A percentile compares a stretch with the other conserved stretches of the same genome.
phyloP scores from a whole-genome alignment of 129 eudicot species.

The Apium graveolens region DNA sequence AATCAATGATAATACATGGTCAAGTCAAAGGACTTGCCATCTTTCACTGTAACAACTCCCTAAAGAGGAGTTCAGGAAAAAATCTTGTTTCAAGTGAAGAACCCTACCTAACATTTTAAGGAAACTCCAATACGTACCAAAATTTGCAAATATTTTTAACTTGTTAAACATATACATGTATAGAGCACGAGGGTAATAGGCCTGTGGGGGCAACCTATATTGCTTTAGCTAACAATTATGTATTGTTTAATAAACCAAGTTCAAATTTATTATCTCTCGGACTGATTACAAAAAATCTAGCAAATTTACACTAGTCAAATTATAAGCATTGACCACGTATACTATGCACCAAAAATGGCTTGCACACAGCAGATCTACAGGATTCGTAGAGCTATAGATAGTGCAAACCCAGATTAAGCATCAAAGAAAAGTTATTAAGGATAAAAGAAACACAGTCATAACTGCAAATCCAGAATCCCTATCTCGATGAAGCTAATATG shows the following conservation, averaged over 20 bases:
- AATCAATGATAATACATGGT: no score
- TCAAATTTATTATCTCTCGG: neutral
- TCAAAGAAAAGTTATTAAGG: neutral
- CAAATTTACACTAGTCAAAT: neutral
- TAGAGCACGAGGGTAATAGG: neutral
- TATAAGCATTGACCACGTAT: neutral
- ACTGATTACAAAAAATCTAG: neutral
- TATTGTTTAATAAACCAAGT: neutral
- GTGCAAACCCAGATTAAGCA: neutral
- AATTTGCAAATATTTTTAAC: neutral
- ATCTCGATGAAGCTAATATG: neutral
- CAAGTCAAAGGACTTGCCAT: no score
- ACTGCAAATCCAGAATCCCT: neutral
- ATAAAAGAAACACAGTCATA: neutral
- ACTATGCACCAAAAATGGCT: neutral
- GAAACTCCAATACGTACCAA: neutral
- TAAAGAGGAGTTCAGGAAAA: no score
- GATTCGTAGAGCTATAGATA: neutral
- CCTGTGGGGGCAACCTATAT: neutral
- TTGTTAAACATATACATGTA: neutral
- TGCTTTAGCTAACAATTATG: neutral
- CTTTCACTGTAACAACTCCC: no score
- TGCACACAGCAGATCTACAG: neutral
- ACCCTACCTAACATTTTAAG: neutral
- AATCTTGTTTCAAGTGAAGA: neutral